These are phyloP conservation scores for Moringa oleifera DNA, from an alignment of 345 rosid genomes.

Conservation along the genomic window DNA sequence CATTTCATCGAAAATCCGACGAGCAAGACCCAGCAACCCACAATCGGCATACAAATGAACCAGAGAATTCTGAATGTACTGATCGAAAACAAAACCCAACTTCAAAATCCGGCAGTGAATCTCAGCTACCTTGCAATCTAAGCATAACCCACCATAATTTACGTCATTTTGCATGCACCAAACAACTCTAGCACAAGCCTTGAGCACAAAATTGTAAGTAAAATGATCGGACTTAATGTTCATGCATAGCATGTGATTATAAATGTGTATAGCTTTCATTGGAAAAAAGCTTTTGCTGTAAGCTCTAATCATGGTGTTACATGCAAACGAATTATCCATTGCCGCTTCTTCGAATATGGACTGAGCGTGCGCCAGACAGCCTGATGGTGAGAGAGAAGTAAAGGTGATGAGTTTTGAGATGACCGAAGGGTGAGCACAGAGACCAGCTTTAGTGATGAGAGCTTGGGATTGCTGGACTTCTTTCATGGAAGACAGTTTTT, in stretches of 20 bases:
- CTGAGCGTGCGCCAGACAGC: slow-evolving; percentile 23
- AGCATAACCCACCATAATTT: neutral
- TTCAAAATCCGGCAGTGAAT: slow-evolving; percentile 18
- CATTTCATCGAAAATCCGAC: slow-evolving; percentile 23
- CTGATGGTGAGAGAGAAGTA: slow-evolving; percentile 12
- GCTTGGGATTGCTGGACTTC: slow-evolving; percentile 21
- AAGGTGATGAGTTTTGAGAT: slow-evolving; percentile 22
- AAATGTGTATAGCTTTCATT: slow-evolving; percentile 16
- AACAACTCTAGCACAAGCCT: slow-evolving; percentile 18
- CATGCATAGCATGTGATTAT: slow-evolving; percentile 19
- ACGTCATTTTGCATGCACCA: slow-evolving; percentile 15
- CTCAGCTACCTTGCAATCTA: slow-evolving; percentile 15
- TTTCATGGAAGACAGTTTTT: slow-evolving; percentile 17
- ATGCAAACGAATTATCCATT: slow-evolving; percentile 13
- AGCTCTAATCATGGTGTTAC: slow-evolving; percentile 25
- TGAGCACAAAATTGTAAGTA: slow-evolving; percentile 24
- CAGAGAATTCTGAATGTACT: slow-evolving; percentile 19
- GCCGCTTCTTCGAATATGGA: slow-evolving; percentile 19
- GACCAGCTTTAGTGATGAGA: slow-evolving; percentile 12
- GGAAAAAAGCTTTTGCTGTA: slow-evolving; percentile 19
- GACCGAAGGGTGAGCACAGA: slow-evolving; percentile 5
- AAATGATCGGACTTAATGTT: slow-evolving; percentile 17
- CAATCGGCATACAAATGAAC: slow-evolving; percentile 12
- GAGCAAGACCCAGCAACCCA: slow-evolving; percentile 12
- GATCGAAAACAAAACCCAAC: slow-evolving; percentile 17